Evolutionary conservation across 176 grass and related monocot species (phyloP).

Genomic region (Cocos nucifera): DNA sequence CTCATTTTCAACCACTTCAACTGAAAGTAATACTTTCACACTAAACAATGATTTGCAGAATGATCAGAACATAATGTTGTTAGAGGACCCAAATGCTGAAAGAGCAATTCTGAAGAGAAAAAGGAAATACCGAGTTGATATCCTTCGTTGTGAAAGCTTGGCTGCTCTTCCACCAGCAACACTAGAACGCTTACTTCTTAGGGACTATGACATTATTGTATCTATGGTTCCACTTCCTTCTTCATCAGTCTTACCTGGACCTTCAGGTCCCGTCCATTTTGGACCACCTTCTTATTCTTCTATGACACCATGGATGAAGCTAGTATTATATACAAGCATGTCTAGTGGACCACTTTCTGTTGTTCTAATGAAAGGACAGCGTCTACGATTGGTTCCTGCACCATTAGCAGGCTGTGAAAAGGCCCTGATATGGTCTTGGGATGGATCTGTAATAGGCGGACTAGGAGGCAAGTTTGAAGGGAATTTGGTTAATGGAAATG

Average conservation of each 20-base stretch:
- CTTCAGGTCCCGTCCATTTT: constrained; percentile 80
- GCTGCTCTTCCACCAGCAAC: constrained; percentile 79
- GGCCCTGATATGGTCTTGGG: constrained; percentile 93
- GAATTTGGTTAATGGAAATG: constrained; percentile 89
- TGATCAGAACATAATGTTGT: constrained; percentile 3
- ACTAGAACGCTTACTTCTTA: constrained; percentile 71
- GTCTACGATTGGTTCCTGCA: constrained; percentile 70
- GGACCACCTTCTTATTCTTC: constrained; percentile 87
- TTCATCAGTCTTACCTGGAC: constrained; percentile 73
- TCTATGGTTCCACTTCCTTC: constrained; percentile 94
- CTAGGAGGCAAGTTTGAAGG: constrained; percentile 92
- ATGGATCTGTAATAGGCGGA: constrained; percentile 67
- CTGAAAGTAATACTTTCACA: constrained; percentile 22
- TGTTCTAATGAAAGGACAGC: constrained; percentile 90
- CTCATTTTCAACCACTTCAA: constrained; percentile 6
- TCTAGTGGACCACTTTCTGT: constrained; percentile 75
- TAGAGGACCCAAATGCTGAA: constrained; percentile 33
- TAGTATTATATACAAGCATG: constrained; percentile 70
- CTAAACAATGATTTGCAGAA: constrained; percentile 13
- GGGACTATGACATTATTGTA: constrained; percentile 93
- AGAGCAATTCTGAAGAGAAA: constrained; percentile 41
- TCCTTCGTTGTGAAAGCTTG: constrained; percentile 95
- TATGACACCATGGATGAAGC: constrained; percentile 97
- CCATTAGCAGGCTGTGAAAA: constrained; percentile 87
- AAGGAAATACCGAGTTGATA: constrained; percentile 92